phyloP scores from a whole-genome alignment of 306 rosid species.

The Cyclanthera cordifolia region DNA sequence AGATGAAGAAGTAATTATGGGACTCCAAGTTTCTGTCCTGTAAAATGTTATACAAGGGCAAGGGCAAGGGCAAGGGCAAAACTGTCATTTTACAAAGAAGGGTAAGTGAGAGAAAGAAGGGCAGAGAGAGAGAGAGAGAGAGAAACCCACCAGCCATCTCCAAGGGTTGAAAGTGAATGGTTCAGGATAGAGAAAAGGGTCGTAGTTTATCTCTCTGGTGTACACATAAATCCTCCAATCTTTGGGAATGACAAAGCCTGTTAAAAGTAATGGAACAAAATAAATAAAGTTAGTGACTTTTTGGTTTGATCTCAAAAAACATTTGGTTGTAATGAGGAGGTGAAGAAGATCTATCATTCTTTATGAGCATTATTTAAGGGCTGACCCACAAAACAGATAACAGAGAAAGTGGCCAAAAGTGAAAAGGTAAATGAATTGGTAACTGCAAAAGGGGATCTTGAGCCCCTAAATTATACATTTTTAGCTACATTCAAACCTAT shows the following conservation, averaged over 20 bases:
- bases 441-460: conserved; percentile 5
- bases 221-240: conserved; percentile 96
- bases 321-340: conserved; percentile 11
- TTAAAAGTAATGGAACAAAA: not conserved
- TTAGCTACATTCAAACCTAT: too few relatives aligned
- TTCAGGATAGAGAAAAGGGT: conserved; percentile 58
- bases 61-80: conserved; percentile 10
- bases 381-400: conserved; percentile 18
- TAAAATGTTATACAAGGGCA: conserved; percentile 7
- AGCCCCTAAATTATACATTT: not conserved
- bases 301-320: not conserved
- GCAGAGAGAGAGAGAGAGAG: not conserved
- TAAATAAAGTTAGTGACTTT: conserved; percentile 2
- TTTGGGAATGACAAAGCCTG: conserved; percentile 80
- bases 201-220: conserved; percentile 84
- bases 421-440: conserved; percentile 10
- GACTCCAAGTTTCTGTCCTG: conserved; percentile 66
- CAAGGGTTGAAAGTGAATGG: conserved; percentile 81
- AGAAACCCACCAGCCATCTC: conserved; percentile 83
- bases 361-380: conserved; percentile 10
- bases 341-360: conserved; percentile 13
- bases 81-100: conserved; percentile 2
- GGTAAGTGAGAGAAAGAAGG: not conserved
- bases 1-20: conserved; percentile 48
- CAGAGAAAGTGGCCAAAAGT: not conserved